Conservation (phyloP, 2,329 filamentous ascomycete genomes). For the Diaporthe nobilis region DNA sequence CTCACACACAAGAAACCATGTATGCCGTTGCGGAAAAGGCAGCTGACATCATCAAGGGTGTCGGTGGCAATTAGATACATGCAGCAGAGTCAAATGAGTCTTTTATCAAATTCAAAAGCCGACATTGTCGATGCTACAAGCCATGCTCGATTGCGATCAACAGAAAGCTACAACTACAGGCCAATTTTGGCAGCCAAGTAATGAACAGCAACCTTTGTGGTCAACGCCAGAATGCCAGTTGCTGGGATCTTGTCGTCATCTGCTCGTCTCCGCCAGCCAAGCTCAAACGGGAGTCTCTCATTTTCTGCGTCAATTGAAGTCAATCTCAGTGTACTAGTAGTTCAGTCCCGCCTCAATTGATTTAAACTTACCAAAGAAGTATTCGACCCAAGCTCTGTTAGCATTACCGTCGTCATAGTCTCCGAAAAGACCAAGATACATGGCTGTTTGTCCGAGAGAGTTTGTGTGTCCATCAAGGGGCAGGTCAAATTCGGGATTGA, state of each 20-base stretch:
- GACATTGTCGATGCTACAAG: background rate
- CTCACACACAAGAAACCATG: constrained; percentile 37
- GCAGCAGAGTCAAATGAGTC: too few relatives aligned
- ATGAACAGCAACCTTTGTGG: constrained; percentile 21
- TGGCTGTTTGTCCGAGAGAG: constrained; percentile 11
- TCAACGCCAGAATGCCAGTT: constrained; percentile 6
- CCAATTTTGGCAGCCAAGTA: constrained; percentile 16
- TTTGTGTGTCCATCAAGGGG: constrained; percentile 21
- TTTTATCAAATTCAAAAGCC: background rate
- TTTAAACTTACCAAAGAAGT: constrained; percentile 12
- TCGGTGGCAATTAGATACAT: background rate
- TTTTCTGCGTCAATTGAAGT: background rate
- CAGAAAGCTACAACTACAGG: background rate
- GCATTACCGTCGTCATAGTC: constrained; percentile 11
- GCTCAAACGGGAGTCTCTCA: constrained; percentile 23
- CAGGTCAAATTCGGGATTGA: constrained; percentile 8
- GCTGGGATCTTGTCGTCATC: constrained; percentile 19
- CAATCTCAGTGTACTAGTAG: background rate
- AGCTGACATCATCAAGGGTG: constrained; percentile 30
- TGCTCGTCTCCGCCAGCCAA: constrained; percentile 13
- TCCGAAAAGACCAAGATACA: constrained; percentile 24
- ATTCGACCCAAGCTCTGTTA: constrained; percentile 3
- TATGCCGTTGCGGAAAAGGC: constrained; percentile 39
- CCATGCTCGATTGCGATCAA: background rate
- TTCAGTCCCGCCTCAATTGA: background rate